Evolutionary conservation across 345 rosid species (phyloP).

Genomic region (Populus euphratica): DNA sequence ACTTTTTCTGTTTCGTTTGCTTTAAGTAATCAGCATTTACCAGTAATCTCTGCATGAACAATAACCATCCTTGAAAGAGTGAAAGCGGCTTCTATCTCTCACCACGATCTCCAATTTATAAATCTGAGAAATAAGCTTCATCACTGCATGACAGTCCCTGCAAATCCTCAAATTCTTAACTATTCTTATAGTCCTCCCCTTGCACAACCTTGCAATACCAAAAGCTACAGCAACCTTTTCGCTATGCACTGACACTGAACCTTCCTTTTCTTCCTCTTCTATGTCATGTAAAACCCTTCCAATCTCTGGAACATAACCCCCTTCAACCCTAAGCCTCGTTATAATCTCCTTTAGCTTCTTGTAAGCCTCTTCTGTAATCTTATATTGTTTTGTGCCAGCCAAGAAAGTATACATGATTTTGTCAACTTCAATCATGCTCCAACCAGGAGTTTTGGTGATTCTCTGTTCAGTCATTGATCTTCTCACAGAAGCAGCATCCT

Average conservation of each 20-base stretch:
- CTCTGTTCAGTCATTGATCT: conserved; percentile 53
- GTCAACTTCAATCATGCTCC: conserved; percentile 72
- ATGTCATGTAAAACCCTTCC: conserved; percentile 48
- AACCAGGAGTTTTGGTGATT: conserved; percentile 69
- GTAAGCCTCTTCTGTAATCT: conserved; percentile 30
- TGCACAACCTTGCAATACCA: conserved; percentile 40
- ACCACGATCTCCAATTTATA: conserved; percentile 52
- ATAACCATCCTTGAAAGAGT: conserved; percentile 42
- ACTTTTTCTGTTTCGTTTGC: not conserved
- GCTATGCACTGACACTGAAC: conserved; percentile 50
- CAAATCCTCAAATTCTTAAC: conserved; percentile 64
- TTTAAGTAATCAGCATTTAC: conserved; percentile 18
- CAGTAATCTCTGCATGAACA: conserved; percentile 67
- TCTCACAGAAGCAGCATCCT: conserved; percentile 63
- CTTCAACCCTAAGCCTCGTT: conserved; percentile 38
- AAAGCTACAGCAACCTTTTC: conserved; percentile 73
- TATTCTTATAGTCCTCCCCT: conserved; percentile 42
- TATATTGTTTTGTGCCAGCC: conserved; percentile 28
- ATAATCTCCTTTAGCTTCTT: conserved; percentile 34
- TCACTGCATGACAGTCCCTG: conserved; percentile 52
- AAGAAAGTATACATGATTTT: conserved; percentile 29
- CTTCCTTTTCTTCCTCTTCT: conserved; percentile 62
- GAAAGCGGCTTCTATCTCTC: conserved; percentile 65
- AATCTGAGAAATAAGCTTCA: conserved; percentile 51
- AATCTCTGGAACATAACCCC: conserved; percentile 53